Percentiles rank a stretch among this genome's conserved stretches.
phyloP scores from a whole-genome alignment of 2,329 filamentous ascomycete species.

The Aspergillus pseudoterreus region DNA sequence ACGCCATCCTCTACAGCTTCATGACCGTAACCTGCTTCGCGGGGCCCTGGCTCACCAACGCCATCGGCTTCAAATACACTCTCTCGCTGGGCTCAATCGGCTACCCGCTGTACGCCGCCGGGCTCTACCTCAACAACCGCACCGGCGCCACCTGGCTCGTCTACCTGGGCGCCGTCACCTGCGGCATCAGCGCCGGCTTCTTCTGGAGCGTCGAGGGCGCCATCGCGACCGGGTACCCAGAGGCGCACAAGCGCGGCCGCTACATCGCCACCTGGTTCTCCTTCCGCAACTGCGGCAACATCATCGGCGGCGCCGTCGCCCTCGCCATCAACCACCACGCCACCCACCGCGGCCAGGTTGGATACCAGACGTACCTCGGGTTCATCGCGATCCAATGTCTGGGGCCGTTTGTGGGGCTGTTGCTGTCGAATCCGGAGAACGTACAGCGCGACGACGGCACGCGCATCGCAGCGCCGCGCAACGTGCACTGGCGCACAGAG shows the following conservation, averaged over 20 bases:
- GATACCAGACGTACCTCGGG: constrained; percentile 39
- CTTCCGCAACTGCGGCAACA: constrained; percentile 40
- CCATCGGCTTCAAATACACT: constrained; percentile 28
- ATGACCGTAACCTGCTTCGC: constrained; percentile 45
- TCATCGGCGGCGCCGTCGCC: constrained; percentile 51
- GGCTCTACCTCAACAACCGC: constrained; percentile 38
- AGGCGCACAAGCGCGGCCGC: constrained; percentile 16
- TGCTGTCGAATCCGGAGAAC: constrained; percentile 45
- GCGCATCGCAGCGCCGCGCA: constrained; percentile 21
- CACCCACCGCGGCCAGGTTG: constrained; percentile 25
- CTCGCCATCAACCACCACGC: constrained; percentile 45
- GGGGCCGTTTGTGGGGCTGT: constrained; percentile 40
- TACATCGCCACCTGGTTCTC: constrained; percentile 38
- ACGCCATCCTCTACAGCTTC: constrained; percentile 45
- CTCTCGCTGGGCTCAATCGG: constrained; percentile 43
- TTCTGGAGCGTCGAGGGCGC: constrained; percentile 43
- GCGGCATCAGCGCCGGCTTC: constrained; percentile 39
- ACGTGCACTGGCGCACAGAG: constrained; percentile 27
- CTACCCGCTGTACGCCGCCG: constrained; percentile 40
- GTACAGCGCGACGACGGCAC: constrained; percentile 44
- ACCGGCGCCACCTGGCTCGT: constrained; percentile 39
- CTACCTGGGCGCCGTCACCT: constrained; percentile 35
- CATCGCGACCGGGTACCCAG: constrained; percentile 40
- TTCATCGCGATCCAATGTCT: constrained; percentile 49
- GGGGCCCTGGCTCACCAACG: constrained; percentile 26